Base-by-base conservation (phyloP, 352 stramenopile species). In the Globisporangium paroecandrum region DNA sequence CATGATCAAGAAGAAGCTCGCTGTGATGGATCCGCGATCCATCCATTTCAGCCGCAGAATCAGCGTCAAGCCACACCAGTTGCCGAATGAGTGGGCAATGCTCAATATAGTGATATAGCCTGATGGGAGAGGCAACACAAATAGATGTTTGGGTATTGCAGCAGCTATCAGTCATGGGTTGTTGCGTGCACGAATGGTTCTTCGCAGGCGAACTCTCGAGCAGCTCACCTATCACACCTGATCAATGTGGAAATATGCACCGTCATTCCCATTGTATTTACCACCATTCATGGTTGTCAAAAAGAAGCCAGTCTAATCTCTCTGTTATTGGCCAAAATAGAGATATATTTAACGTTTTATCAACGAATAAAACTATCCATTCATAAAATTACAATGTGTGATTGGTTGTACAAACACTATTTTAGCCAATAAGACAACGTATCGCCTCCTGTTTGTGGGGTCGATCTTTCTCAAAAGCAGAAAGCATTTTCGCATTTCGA, bases 271-370 rank as follows among this genome's bases (percentile, higher is more conserved):
- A 34, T 20, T 20, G 1, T 12, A 20, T 10, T 34, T 57, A 34
- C 24, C 24, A 58, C 36, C 53, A 58, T 58, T 58, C 53, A 38
- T 58, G 53, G 51, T 58, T 58, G 51, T 58, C 51, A 58, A 58
- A 4, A 29, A 54, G 13, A n/a, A 6, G 0, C 4, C 41, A 54
- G n/a, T 1, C 7, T 10, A 3, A 1, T n/a, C 18, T 25, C 5
- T 22, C 5, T 34, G 0, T 57, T 3, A 36, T 58, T 58, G 24
- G 51, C 13, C 4, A n/a, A 36, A 58, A 56, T 32, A 18, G 4
- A 4, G 13, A 25, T 1, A 15, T 13, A 24, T 22, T 54, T 41
- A 13, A 54, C 20, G 9, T 54, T 8, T 25, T 54, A 25, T 24
- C 6, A 54, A 20, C 46, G 5, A 54, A 54, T 54, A 8, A 41